phyloP scores from a whole-genome alignment of 2,329 filamentous ascomycete genomes.

The Thelonectria olida region DNA sequence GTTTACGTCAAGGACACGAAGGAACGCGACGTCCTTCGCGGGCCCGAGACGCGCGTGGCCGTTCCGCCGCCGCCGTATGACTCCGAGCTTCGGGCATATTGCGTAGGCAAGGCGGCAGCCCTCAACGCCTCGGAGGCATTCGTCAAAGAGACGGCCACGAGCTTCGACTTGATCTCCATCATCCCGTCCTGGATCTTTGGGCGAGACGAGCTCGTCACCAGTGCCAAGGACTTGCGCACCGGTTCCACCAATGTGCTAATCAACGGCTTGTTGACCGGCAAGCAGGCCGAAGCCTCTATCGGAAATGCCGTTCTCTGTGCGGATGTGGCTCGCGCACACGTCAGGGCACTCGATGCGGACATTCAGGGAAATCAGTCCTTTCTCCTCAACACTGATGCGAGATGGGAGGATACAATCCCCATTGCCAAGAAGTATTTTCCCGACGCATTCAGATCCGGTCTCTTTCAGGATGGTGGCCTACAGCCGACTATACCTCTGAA shows the following conservation, averaged over 20 bases:
- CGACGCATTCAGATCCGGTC: background rate
- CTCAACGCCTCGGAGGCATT: slow-evolving; percentile 1
- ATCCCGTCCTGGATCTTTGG: slow-evolving; percentile 14
- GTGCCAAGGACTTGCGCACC: background rate
- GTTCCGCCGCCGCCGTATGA: background rate
- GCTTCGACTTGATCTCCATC: slow-evolving; percentile 12
- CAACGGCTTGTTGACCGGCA: background rate
- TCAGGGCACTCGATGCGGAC: background rate
- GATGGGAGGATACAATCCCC: slow-evolving; percentile 10
- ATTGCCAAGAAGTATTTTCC: slow-evolving; percentile 12
- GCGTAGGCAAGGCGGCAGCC: background rate
- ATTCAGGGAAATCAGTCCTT: slow-evolving; percentile 12
- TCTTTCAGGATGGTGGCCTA: background rate
- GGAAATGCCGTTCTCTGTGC: background rate
- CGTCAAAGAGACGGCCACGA: background rate
- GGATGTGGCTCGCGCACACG: slow-evolving; percentile 11
- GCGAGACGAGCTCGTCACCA: slow-evolving; percentile 2
- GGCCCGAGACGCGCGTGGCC: background rate
- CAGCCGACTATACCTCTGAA: background rate
- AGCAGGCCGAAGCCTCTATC: background rate
- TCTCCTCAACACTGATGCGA: background rate
- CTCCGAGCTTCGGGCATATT: slow-evolving; percentile 7
- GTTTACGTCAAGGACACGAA: background rate
- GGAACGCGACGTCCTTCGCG: background rate
- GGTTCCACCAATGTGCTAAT: background rate